Conservation (phyloP, 257 asterid genomes). For the Gentiana dahurica region DNA sequence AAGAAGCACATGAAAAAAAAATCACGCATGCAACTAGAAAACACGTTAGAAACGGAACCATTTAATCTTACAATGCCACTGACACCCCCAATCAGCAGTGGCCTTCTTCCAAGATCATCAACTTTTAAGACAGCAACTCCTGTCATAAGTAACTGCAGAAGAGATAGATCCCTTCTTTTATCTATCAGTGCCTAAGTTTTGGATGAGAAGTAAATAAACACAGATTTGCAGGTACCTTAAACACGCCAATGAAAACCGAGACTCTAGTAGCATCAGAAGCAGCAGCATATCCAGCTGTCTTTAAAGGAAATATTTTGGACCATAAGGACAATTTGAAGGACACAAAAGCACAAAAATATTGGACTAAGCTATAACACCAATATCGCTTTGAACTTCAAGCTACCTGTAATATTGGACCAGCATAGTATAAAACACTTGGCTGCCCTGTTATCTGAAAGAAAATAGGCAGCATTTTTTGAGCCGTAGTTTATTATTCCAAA, state of each 20-base stretch:
- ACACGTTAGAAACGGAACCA: neutral
- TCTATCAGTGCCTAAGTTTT: no score
- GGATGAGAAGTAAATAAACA: neutral
- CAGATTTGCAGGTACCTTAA: constrained; percentile 52
- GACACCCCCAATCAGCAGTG: constrained; percentile 81
- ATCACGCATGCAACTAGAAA: constrained; percentile 3
- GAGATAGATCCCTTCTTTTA: neutral
- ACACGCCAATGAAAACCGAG: constrained; percentile 76
- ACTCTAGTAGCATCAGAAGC: constrained; percentile 96
- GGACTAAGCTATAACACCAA: neutral
- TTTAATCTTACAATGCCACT: constrained; percentile 68
- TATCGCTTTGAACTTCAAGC: neutral
- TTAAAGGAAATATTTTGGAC: constrained; percentile 10
- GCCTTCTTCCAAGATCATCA: constrained; percentile 94
- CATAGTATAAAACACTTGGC: constrained; percentile 95
- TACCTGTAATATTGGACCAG: constrained; percentile 98
- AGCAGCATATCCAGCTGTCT: constrained; percentile 96
- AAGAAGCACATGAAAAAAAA: neutral
- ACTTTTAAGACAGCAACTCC: constrained; percentile 92
- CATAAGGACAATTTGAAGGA: constrained; percentile 3
- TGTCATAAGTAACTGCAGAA: constrained; percentile 73
- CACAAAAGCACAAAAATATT: neutral
- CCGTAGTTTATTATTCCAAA: neutral
- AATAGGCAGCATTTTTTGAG: neutral
- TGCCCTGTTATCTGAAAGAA: constrained; percentile 81